Percentiles rank a stretch among this genome's conserved stretches.
These are phyloP conservation scores for Pyrrhoderma noxium DNA, from an alignment of 1,284 basidiomycete species.

Conservation along the genomic window DNA sequence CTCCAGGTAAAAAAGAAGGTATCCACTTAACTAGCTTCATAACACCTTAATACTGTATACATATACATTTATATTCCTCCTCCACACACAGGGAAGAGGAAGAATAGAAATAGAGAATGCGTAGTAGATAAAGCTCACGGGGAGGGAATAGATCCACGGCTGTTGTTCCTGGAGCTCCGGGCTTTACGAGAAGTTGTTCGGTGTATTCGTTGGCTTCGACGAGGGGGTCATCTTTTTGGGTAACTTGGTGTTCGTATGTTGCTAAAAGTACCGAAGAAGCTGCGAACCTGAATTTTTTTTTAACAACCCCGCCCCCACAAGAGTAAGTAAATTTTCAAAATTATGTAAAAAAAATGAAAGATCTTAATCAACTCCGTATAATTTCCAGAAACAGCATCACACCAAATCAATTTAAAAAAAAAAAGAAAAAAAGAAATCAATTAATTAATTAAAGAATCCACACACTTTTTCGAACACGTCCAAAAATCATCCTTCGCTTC, in stretches of 20 bases:
- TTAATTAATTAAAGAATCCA: not conserved
- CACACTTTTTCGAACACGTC: not conserved
- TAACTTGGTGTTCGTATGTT: constrained; percentile 4
- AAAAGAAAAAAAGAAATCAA: too few species aligned
- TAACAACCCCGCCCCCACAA: not conserved
- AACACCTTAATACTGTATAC: not conserved
- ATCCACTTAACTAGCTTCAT: not conserved
- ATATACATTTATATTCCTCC: not conserved
- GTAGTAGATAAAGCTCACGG: constrained; percentile 9
- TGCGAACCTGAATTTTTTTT: not conserved
- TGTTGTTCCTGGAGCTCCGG: constrained; percentile 19
- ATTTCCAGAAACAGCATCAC: too few species aligned
- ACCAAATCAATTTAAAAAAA: too few species aligned
- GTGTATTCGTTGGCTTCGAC: not conserved
- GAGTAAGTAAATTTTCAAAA: too few species aligned
- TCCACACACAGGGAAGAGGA: too few species aligned
- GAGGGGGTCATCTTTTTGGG: constrained; percentile 1
- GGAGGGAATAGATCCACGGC: constrained; percentile 25
- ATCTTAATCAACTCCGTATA: too few species aligned
- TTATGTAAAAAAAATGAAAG: too few species aligned
- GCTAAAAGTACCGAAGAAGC: constrained; percentile 1
- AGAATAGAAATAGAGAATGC: not conserved
- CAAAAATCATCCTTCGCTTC: constrained; percentile 21
- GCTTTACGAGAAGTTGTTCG: not conserved
- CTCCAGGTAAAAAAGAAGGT: constrained; percentile 1